Evolutionary conservation across 2,329 filamentous ascomycete species (phyloP).

Genomic region (Colletotrichum sp.): DNA sequence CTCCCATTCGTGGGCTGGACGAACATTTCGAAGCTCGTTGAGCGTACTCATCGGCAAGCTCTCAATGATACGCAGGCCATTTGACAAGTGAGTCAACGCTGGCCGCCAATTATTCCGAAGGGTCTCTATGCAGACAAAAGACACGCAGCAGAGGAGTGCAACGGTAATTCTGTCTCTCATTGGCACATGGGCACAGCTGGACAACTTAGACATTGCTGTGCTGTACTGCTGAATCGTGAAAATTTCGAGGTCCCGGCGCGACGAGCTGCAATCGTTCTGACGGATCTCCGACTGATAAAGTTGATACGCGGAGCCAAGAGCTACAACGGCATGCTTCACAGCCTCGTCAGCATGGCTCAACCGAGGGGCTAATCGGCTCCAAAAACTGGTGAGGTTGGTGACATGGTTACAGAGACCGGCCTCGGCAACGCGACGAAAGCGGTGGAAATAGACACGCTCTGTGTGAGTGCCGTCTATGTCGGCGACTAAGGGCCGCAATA

Average conservation of each 20-base stretch:
- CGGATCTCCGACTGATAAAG: slow-evolving; percentile 24
- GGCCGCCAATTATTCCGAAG: slow-evolving; percentile 29
- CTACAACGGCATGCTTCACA: slow-evolving; percentile 37
- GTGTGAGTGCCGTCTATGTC: slow-evolving; percentile 38
- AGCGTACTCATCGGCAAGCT: slow-evolving; percentile 26
- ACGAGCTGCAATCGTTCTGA: slow-evolving; percentile 14
- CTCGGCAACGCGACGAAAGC: slow-evolving; percentile 34
- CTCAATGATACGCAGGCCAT: slow-evolving; percentile 34
- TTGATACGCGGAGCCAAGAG: slow-evolving; percentile 35
- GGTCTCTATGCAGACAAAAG: slow-evolving; percentile 35
- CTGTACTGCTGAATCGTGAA: slow-evolving; percentile 45
- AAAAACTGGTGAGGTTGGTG: slow-evolving; percentile 32
- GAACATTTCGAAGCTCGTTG: not conserved
- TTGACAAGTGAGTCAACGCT: slow-evolving; percentile 31
- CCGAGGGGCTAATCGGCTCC: slow-evolving; percentile 33
- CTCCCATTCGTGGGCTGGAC: not conserved
- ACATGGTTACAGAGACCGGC: slow-evolving; percentile 32
- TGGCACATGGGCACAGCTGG: not conserved
- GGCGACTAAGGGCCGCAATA: slow-evolving; percentile 35
- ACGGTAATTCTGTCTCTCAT: slow-evolving; percentile 29
- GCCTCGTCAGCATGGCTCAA: slow-evolving; percentile 32
- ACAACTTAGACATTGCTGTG: slow-evolving; percentile 34
- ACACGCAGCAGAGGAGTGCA: slow-evolving; percentile 35
- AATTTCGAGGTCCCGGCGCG: slow-evolving; percentile 33
- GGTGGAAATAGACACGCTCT: slow-evolving; percentile 40